Evolutionary conservation across 345 rosid genomes (phyloP), one percentile per base, ranked within the genome.

Genomic region (Stellera chamaejasme): DNA sequence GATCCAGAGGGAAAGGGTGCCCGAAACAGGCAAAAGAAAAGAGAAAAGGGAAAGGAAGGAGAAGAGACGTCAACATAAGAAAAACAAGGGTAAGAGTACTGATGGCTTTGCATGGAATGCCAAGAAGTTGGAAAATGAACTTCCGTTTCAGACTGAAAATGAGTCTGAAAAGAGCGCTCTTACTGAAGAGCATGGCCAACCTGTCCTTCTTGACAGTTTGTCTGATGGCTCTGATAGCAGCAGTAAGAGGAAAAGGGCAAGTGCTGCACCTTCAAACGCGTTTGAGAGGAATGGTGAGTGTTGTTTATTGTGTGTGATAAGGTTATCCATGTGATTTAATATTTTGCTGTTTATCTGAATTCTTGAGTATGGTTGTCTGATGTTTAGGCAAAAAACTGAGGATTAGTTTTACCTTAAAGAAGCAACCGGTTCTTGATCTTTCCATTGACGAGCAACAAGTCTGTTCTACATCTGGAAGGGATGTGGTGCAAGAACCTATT

Each of bases 181-280:
- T 47, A 77, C 90, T 0, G 78, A 79, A 62, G 97, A 90, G 52
- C 82, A 77, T 52, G 79, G 65, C 9, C 75, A 58, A 16, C 83
- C 89, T 13, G 62, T 56, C 0, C 39, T 32, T 3, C 56, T 74
- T 28, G 69, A 74, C 54, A 66, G 19, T 28, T 74, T 74, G 39
- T 51, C 66, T 0, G 74, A 66, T 47, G 69, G 69, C 61, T 54
- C 59, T 53, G 45, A 68, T 60, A 60, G 54, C 49, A 64, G 69
- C 80, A 66, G 54, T 61, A 75, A 75, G 57, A 75, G 71, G 55
- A 73, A 63, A 57, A 79, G 64, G 60, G 68, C 64, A 69, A 71
- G 66, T 67, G 67, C 12, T 67, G 67, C 12, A 36, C 59, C 65
- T 10, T 61, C 60, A 1, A 75, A 76, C 72, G 36, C 2, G 0